phyloP scores from a whole-genome alignment of 1,284 basidiomycete species.

The Trichosporon inkin region DNA sequence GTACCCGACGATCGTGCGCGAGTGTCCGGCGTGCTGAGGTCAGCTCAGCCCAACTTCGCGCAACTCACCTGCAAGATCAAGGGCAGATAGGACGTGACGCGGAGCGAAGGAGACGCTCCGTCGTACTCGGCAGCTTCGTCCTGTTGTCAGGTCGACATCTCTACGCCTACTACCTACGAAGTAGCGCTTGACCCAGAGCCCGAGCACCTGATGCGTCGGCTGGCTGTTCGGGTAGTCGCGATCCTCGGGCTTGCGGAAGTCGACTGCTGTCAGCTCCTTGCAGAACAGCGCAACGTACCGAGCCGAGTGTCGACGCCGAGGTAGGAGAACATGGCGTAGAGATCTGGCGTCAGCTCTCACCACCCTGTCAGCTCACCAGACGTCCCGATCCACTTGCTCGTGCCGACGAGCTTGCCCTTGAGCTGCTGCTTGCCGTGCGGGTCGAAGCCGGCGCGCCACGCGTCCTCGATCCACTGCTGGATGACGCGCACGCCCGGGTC shows the following conservation, averaged over 20 bases:
- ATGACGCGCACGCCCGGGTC: conserved; percentile 66
- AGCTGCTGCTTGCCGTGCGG: conserved; percentile 62
- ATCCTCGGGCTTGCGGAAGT: conserved; percentile 41
- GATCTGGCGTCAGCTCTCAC: conserved; percentile 50
- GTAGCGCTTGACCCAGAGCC: conserved; percentile 43
- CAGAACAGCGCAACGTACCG: conserved; percentile 20
- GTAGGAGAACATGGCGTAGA: conserved; percentile 46
- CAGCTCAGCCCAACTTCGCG: neutral
- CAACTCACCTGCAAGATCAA: conserved; percentile 59
- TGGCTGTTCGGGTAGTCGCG: conserved; percentile 13
- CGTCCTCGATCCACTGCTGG: conserved; percentile 71
- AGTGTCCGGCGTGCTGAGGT: conserved; percentile 70
- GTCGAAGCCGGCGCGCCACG: conserved; percentile 74
- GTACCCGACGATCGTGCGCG: conserved; percentile 76
- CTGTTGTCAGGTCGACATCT: neutral
- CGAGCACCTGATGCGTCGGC: conserved; percentile 30
- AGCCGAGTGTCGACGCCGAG: conserved; percentile 61
- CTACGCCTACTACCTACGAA: conserved; percentile 32
- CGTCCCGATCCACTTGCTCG: conserved; percentile 73
- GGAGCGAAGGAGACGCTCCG: conserved; percentile 40
- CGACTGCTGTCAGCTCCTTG: conserved; percentile 29
- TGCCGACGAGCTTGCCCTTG: conserved; percentile 58
- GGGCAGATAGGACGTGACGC: conserved; percentile 64
- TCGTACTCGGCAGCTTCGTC: conserved; percentile 7
- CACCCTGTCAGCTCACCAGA: conserved; percentile 54